Evolutionary conservation across 495 filamentous ascomycete species (phyloP), one percentile per base, ranked within the genome.

Genomic region (Neurospora discreta): DNA sequence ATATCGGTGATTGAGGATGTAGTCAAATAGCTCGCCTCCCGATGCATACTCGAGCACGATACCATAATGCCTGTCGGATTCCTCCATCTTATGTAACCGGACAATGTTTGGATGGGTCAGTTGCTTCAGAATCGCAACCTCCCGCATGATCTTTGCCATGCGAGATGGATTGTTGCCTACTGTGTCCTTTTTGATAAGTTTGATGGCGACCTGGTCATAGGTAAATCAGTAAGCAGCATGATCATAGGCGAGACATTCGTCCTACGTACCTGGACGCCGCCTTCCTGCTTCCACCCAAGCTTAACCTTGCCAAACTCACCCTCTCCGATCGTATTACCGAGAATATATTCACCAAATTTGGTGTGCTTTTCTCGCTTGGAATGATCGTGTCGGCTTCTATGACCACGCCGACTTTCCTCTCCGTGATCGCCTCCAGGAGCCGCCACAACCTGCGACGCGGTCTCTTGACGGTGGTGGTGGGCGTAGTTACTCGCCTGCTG

Each of bases 251-350:
- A 43, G 36, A 6, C 18, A 36, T 36, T n/a, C 23, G 15, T 30
- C 52, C n/a, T 39, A 79, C 85, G 68, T 80, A 90, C 88, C 82
- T 90, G 87, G 60, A 97, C 90, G 72, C 91, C 94, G 38, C 93
- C 93, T 80, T 97, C 94, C 78, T 91, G 90, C 82, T 97, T 98
- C 95, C 96, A 99, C n/a, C 95, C 95, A 76, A 99, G 87, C 81
- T 98, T 98, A 75, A 99, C 95, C 78, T 99, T 99, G 69, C 95
- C 95, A 79, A 99, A 99, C 77, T 99, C 95, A 40, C 95, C 95
- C 83, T 98, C 95, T 68, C 95, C 95, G 38, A 99, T 90, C n/a
- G 95, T 98, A 76, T 97, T 93, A 5, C 95, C 95, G 10, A 99
- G 85, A 71, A 95, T 93, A 78, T 97, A 99, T 36, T 97, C 92